Evolutionary conservation across 768 basidiomycete species (phyloP), one percentile per base, ranked within the genome.

Genomic region (Leccinum ochraceum): DNA sequence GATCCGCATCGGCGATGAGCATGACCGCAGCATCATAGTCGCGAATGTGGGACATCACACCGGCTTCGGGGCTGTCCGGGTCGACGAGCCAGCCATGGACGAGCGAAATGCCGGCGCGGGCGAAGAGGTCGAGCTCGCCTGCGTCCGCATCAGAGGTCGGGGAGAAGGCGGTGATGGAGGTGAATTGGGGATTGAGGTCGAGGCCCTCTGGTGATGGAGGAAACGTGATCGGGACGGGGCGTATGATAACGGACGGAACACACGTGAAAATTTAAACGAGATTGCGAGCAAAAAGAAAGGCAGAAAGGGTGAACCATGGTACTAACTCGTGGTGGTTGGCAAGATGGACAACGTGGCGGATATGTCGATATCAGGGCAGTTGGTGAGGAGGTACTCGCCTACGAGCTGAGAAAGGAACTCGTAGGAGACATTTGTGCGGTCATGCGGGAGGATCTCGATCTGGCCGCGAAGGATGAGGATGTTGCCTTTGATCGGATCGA

Each of bases 181-280:
- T 89, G 71, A 97, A 97, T 1, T 86, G 74, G 1, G 94, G 92
- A 66, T 97, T 94, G 50, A 97, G 78, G 69, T 95, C 90, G 80
- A 97, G 90, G 13, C 95, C 95, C 80, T 85, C 89, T 92, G 58
- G 9, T 44, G 14, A 16, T 28, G 34, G 20, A 34, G 24, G 39
- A 17, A 17, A 42, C 39, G 39, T 17, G 17, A 17, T 42, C 37
- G 37, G 37, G 37, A 14, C 14, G 17, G 39, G 17, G 39, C 17
- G 17, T 17, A 39, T 39, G 7, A 37, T 34, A 39, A 39, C 16
- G 39, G 39, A 42, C 39, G 39, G 39, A 42, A 42, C 39, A 42
- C 17, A 42, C 39, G 39, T 42, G 39, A 42, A 42, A 42, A 42
- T 4, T 42, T 42, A n/a, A 42, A 42, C 39, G 39, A n/a, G 39